Evolutionary conservation across 2,329 filamentous ascomycete species (phyloP), one percentile per base, ranked within the genome.

Genomic region (Cladophialophora yegresii): DNA sequence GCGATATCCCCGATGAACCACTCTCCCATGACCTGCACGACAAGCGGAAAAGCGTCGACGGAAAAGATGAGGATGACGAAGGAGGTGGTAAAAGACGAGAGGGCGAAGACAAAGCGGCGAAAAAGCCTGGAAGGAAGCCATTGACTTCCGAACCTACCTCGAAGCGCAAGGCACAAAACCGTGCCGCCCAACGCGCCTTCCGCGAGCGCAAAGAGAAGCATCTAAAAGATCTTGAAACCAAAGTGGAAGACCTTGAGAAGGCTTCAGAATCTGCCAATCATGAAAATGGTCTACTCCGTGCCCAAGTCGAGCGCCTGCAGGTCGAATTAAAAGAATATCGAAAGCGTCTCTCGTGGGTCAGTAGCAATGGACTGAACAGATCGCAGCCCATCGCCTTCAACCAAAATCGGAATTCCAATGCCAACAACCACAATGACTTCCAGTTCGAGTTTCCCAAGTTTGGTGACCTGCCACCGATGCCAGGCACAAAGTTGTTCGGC

Each of bases 401-500:
- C 45, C 77, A 80, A 63, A 77, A 73, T 23, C 78, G 76, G 54
- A 77, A 73, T 80, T 83, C 72, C 79, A 83, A 72, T 76, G 72
- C 61, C 70, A 80, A 88, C 61, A 87, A 83, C 72, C 89, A 90
- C 67, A 89, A 90, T 75, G 92, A 89, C 75, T 98, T 98, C 74
- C 89, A 93, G 70, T 98, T 99, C 71, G 93, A 98, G 71, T 98
- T 98, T 69, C 93, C 95, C 69, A 93, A 90, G 74, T 98, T 99
- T 73, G 95, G 95, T 54, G 84, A 87, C 64, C 83, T 96, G 28
- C 84, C 85, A 20, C 57, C 64, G 7, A 63, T 68, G 68, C 58
- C 64, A 10, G 57, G 36, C 6, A 65, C 66, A 5, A 67, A 64
- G n/a, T 12, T 64, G 40, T 64, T 69, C 40, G 63, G 59, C 57